Evolutionary conservation across 164 flowering plant genomes (phyloP), one percentile per base, ranked within the genome.

Genomic region (Akebia trifoliata): DNA sequence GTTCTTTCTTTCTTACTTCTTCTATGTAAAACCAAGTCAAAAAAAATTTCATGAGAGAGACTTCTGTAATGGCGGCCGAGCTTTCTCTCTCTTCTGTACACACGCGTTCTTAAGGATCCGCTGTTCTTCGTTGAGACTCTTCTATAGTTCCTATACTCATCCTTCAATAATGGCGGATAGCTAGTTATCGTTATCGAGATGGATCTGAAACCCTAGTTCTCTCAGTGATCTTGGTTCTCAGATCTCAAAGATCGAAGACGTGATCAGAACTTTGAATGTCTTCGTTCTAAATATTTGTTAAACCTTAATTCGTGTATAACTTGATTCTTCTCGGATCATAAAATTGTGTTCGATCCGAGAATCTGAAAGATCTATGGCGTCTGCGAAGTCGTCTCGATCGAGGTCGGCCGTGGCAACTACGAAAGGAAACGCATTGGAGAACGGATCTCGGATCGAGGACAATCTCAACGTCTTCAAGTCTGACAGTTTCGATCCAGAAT

Each of bases 401-500:
- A 72, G 80, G 54, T 60, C 56, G 21, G 43, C 49, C 6, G 75
- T 59, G 1, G 42, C 63, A 3, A 47, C 78, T 26, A 67, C 64
- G 38, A 77, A 76, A 24, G 60, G 48, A 5, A 58, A 25, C 18
- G 31, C 40, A 22, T 12, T 42, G 71, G 89, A 81, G 59, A 76
- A 67, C 57, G 86, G 73, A 34, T 51, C 63, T 5, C 83, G 78
- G 68, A 60, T 90, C 32, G 96, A 84, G 62, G 96, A 88, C 51
- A 92, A 79, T 46, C 79, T 94, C 49, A 83, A 64, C 47, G 76
- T 78, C 14, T 90, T 94, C 78, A 89, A 74, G 76, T 67, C 82
- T 24, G 95, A 90, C 60, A 61, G 54, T 30, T 94, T 94, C 59
- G 92, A 94, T 62, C 83, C 99, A 29, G 90, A 94, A 34, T 64